Percentiles rank a stretch among this genome's conserved stretches.
These are phyloP conservation scores for Gautieria morchelliformis DNA, from an alignment of 768 basidiomycete genomes.

Conservation along the genomic window DNA sequence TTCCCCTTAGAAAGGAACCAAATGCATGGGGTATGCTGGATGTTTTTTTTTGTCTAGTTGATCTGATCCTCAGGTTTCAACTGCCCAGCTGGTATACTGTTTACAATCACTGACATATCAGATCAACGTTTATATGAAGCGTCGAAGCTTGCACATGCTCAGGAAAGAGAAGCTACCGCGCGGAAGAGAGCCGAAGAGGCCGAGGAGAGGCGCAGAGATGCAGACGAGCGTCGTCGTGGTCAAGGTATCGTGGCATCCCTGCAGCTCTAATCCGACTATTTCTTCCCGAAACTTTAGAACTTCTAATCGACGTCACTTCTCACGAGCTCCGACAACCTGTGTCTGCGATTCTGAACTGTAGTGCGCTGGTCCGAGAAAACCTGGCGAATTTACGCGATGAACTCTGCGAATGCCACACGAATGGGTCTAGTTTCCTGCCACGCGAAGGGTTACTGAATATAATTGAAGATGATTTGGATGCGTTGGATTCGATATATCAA, in stretches of 20 bases:
- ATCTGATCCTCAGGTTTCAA: background rate
- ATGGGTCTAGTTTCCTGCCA: slow-evolving; percentile 7
- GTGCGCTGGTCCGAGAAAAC: slow-evolving; percentile 23
- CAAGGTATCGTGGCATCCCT: slow-evolving; percentile 15
- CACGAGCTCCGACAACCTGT: slow-evolving; percentile 21
- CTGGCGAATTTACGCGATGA: slow-evolving; percentile 19
- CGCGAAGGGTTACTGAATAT: slow-evolving; percentile 6
- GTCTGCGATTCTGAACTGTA: slow-evolving; percentile 24
- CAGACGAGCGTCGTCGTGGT: slow-evolving; percentile 21
- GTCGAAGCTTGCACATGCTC: slow-evolving; percentile 20
- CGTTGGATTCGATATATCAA: slow-evolving; percentile 27
- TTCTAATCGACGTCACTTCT: slow-evolving; percentile 30
- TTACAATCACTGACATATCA: slow-evolving; percentile 15
- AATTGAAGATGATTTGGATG: slow-evolving; percentile 21
- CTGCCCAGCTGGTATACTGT: slow-evolving; percentile 1
- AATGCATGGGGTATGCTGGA: background rate
- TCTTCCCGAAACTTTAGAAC: slow-evolving; percentile 14
- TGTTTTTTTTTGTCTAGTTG: background rate
- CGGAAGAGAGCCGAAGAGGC: slow-evolving; percentile 19
- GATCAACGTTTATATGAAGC: slow-evolving; percentile 15
- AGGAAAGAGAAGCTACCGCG: slow-evolving; percentile 22
- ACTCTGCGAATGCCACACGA: slow-evolving; percentile 5
- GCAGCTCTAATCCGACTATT: background rate
- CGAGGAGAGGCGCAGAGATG: slow-evolving; percentile 17
- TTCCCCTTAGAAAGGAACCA: slow-evolving; percentile 5